Evolutionary conservation across 768 basidiomycete genomes (phyloP), one percentile per base, ranked within the genome.

Genomic region (Clitopilus hobsonii): DNA sequence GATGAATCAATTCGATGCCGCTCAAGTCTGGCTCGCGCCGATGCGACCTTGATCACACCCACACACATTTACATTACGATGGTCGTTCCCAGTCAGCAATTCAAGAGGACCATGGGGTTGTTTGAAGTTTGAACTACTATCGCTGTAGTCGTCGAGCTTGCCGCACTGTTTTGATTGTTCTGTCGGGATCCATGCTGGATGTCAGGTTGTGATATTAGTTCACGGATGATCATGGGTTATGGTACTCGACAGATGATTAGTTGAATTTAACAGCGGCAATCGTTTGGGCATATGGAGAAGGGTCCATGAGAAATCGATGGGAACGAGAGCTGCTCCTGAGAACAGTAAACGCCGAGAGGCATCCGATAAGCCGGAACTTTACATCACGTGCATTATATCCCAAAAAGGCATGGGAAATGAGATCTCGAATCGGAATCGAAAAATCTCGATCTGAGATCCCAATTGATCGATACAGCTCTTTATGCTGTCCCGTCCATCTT

Each of bases 1-100:
- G 75, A 91, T 93, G 70, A 89, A 92, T 71, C 91, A 95, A 74
- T 99, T 98, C 73, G 94, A 98, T 75, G 87, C 86, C 51, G 96
- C 96, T 14, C 93, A 99, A 70, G 84, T 84, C 56, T 98, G 94
- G 94, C 76, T 98, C 61, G 85, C 83, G 60, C 94, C 94, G 58
- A 93, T 93, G 91, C 75, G 91, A 63, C 91, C 91, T 62, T 92
- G 77, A 84, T 62, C 56, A 53, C n/a, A n/a, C n/a, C n/a, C n/a
- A n/a, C n/a, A n/a, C n/a, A n/a, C n/a, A n/a, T n/a, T n/a, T n/a
- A n/a, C 20, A 18, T 13, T 52, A 20, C 38, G 13, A 36, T 38
- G 23, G 6, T 26, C 16, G n/a, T 47, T 30, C 25, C 41, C 6
- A 26, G 30, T 41, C 30, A 52, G 27, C 22, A 23, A 16, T 20